Evolutionary conservation across 495 filamentous ascomycete species (phyloP), one percentile per base, ranked within the genome.

Genomic region (Daldinia vernicosa): DNA sequence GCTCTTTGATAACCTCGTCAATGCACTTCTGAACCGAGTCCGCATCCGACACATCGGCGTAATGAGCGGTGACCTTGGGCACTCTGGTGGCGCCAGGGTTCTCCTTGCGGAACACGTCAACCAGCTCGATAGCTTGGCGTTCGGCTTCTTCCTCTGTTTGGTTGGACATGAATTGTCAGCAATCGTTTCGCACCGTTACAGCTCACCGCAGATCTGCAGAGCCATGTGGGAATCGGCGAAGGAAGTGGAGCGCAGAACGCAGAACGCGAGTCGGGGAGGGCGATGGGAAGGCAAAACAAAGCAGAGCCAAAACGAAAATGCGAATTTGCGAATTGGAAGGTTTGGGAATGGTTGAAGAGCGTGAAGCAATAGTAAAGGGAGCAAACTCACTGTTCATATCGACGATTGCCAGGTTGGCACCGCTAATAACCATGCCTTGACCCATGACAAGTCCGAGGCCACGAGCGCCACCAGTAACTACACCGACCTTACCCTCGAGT

Each of bases 361-460:
- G 22, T 8, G 30, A 52, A 63, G 12, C 54, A 28, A 54, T 28
- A 66, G 59, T 24, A 47, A 55, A 64, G 26, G 15, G 11, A 15
- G 19, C 32, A 15, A 55, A 87, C 90, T 53, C 81, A 96, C 93
- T 90, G 79, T 97, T 97, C 78, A 97, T 77, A 80, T 98, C 94
- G 15, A 97, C 92, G 82, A 98, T 91, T 7, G 94, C 95, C 67
- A 97, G 84, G 78, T 97, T 91, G 7, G 92, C 92, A 32, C 95
- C 95, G 62, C 91, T 93, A 12, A 91, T 88, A 28, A 97, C 90
- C 70, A 96, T 86, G 4, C 89, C 94, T 78, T 97, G 93, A 37
- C 88, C 90, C 94, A 98, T 97, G 35, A 97, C 94, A 71, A 97
- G 82, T 54, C 93, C 93, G 72, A 97, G 78, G 4, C 93, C 93